Evolutionary conservation across 2,329 filamentous ascomycete genomes (phyloP).

Genomic region (Scytalidium lignicola): DNA sequence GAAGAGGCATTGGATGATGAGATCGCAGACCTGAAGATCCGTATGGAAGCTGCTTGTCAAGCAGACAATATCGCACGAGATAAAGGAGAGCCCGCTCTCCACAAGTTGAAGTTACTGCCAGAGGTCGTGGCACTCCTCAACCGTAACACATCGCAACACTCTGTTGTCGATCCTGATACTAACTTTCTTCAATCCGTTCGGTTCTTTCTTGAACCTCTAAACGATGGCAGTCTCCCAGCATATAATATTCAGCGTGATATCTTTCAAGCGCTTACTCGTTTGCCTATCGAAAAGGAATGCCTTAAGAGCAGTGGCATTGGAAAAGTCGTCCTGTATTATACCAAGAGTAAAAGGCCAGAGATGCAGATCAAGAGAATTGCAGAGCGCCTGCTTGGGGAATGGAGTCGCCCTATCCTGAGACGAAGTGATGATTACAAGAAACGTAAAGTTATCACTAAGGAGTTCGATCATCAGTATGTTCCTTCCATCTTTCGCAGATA

Average conservation of each 20-base stretch:
- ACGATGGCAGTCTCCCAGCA: constrained; percentile 87
- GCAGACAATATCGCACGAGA: constrained; percentile 79
- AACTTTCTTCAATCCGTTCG: constrained; percentile 93
- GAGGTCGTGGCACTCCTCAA: constrained; percentile 86
- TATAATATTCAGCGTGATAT: constrained; percentile 98
- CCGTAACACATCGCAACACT: constrained; percentile 78
- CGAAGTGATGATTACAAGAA: constrained; percentile 94
- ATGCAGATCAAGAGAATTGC: constrained; percentile 87
- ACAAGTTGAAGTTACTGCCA: constrained; percentile 91
- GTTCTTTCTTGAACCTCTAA: constrained; percentile 94
- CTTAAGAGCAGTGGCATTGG: constrained; percentile 89
- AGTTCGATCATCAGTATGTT: constrained; percentile 60
- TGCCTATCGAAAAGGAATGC: constrained; percentile 87
- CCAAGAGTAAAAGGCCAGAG: constrained; percentile 87
- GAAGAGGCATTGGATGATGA: constrained; percentile 87
- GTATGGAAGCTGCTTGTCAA: constrained; percentile 87
- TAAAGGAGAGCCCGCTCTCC: constrained; percentile 72
- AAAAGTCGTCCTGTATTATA: constrained; percentile 96
- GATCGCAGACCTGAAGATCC: constrained; percentile 78
- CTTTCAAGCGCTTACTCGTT: constrained; percentile 70
- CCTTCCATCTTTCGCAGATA: not conserved
- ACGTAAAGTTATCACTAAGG: constrained; percentile 59
- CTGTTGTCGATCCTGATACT: constrained; percentile 87
- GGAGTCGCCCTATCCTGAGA: constrained; percentile 91
- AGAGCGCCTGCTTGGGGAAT: constrained; percentile 87